phyloP scores from a whole-genome alignment of 345 rosid species.

The Erysimum cheiranthoides region DNA sequence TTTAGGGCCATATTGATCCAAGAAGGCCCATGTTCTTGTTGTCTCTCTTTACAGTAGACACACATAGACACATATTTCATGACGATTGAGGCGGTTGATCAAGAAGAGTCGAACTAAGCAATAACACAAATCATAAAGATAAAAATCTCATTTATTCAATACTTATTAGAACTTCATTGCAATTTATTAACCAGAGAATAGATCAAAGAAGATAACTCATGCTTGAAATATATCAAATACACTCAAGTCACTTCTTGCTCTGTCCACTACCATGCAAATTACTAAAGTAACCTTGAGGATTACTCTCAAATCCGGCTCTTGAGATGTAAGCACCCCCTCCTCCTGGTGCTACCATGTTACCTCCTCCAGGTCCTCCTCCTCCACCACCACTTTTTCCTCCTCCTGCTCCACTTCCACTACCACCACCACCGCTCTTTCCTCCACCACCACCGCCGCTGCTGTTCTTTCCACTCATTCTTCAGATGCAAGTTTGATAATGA shows the following conservation, averaged over 20 bases:
- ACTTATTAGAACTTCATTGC: not conserved
- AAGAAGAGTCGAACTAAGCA: not conserved
- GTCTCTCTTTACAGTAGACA: not conserved
- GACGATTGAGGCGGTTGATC: not conserved
- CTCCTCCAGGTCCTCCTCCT: conserved; percentile 2
- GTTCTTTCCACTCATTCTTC: conserved; percentile 27
- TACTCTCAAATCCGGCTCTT: conserved; percentile 30
- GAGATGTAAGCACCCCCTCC: conserved; percentile 11
- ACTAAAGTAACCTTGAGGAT: conserved; percentile 31
- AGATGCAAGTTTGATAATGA: not conserved
- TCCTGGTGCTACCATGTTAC: conserved; percentile 32
- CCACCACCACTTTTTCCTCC: not conserved
- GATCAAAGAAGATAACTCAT: not conserved
- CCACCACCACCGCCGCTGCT: not conserved
- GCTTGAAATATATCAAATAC: not conserved
- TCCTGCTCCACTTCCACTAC: not conserved
- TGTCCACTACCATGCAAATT: conserved; percentile 33
- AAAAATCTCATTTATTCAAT: not conserved
- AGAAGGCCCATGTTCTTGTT: not conserved
- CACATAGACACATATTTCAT: not conserved
- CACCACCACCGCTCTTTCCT: not conserved
- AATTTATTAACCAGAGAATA: not conserved
- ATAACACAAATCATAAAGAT: not conserved
- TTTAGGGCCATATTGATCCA: not conserved
- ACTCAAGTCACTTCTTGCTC: conserved; percentile 26